These are phyloP conservation scores for Bipolaris victoriae DNA, from an alignment of 2,329 filamentous ascomycete species.

Conservation along the genomic window DNA sequence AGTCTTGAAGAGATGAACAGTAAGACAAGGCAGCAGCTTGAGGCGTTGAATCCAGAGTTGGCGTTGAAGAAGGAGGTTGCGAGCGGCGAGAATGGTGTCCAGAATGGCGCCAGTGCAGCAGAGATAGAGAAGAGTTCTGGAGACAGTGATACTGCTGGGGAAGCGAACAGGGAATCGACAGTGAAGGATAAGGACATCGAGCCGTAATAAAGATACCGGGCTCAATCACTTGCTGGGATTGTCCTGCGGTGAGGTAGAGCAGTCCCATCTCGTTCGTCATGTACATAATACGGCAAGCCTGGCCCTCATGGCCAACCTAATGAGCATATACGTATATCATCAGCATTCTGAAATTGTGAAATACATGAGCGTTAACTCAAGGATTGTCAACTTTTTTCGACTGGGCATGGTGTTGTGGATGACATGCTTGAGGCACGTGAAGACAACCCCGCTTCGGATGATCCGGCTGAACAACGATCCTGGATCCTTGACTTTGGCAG, in stretches of 20 bases:
- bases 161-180: slow-evolving; percentile 12
- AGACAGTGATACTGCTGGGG: slow-evolving; percentile 1
- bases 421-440: not conserved
- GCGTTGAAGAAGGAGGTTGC: slow-evolving; percentile 15
- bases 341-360: not conserved
- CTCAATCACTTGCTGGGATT: not conserved
- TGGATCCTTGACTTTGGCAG: not conserved
- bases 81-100: not conserved
- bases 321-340: not conserved
- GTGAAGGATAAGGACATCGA: slow-evolving; percentile 14
- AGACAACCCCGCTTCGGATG: not conserved
- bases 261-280: not conserved
- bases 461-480: not conserved
- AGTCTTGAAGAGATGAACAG: slow-evolving; percentile 35
- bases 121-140: slow-evolving; percentile 10
- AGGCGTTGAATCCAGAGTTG: slow-evolving; percentile 32
- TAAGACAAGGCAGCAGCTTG: slow-evolving; percentile 30
- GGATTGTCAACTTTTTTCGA: not conserved
- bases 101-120: not conserved
- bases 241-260: slow-evolving; percentile 7
- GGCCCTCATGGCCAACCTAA: not conserved
- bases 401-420: not conserved
- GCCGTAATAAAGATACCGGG: not conserved
- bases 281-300: not conserved
- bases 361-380: too few species aligned